Evolutionary conservation across 192 early-diverging fungal species (phyloP), one percentile per base, ranked within the genome.

Genomic region (Backusella morwellensis): DNA sequence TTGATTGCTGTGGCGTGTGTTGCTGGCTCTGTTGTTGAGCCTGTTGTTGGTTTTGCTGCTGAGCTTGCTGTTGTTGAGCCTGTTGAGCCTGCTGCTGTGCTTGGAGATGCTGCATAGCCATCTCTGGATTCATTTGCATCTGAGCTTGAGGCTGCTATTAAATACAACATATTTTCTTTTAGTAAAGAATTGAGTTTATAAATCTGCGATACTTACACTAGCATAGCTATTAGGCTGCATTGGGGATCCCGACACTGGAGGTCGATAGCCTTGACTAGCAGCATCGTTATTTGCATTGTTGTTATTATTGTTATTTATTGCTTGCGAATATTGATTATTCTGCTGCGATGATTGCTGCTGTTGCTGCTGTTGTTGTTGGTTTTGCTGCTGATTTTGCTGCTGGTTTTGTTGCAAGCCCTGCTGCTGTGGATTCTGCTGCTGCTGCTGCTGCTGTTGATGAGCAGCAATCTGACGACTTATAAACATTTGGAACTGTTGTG

Each of bases 1-100:
- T 68, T 12, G 69, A 41, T 11, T 71, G 67, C 38, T 81, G 80
- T 42, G 67, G 67, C 21, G 73, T 74, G 23, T 76, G 67, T 17
- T 68, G 67, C 17, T 68, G 67, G 19, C 1, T 21, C 42, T 74
- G 73, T 41, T 73, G 70, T 67, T 73, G 71, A 21, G 26, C 17
- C 17, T 42, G 63, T 19, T 19, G 19, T n/a, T 54, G 69, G 17
- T 73, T 70, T 32, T 69, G 73, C 40, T 56, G 47, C 23, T 47
- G 52, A 14, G 32, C 23, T n/a, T 77, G 76, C 14, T 32, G 15
- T 3, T 70, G 68, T 50, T 66, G 54, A 32, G 32, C 32, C 35
- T 68, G 66, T 4, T 21, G 59, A 8, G 67, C 29, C 19, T 68
- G 67, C 15, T 35, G 67, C 17, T 68, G 67, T 17, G 70, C 42